A percentile compares a stretch with the other conserved stretches of the same genome.
phyloP scores from a whole-genome alignment of 441 rosid species.

The Raphanus hybrid region DNA sequence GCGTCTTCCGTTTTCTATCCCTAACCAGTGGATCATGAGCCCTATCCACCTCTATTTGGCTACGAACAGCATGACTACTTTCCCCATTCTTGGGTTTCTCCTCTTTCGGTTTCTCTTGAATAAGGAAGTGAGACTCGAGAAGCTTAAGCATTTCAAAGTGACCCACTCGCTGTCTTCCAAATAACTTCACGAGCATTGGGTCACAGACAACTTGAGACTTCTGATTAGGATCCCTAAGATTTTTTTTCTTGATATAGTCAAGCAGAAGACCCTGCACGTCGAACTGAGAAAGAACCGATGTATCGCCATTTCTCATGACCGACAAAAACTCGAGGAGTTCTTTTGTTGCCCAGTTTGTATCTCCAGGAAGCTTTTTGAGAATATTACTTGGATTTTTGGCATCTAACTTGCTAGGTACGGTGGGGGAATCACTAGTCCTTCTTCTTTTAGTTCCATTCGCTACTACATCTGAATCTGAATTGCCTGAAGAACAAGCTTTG shows the following conservation, averaged over 20 bases:
- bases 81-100: constrained; percentile 44
- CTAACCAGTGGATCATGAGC: constrained; percentile 45
- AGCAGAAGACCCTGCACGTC: constrained; percentile 82
- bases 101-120: constrained; percentile 49
- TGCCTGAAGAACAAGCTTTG: constrained; percentile 45
- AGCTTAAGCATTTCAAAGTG: constrained; percentile 96
- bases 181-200: constrained; percentile 69
- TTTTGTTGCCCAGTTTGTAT: constrained; percentile 80
- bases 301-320: constrained; percentile 81
- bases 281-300: constrained; percentile 57
- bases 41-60: constrained; percentile 48
- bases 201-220: constrained; percentile 83
- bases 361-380: constrained; percentile 45
- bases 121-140: constrained; percentile 80
- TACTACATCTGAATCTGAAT: constrained; percentile 49
- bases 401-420: constrained; percentile 46
- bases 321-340: constrained; percentile 91
- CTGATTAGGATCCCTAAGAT: constrained; percentile 81
- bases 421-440: constrained; percentile 51
- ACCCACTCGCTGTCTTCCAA: constrained; percentile 73
- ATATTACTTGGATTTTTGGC: constrained; percentile 42
- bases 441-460: constrained; percentile 61
- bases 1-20: constrained; percentile 61
- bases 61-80: constrained; percentile 47
- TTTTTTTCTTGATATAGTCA: constrained; percentile 70